Evolutionary conservation across 2,329 filamentous ascomycete species (phyloP), one percentile per base, ranked within the genome.

Genomic region (Xylaria sp.): DNA sequence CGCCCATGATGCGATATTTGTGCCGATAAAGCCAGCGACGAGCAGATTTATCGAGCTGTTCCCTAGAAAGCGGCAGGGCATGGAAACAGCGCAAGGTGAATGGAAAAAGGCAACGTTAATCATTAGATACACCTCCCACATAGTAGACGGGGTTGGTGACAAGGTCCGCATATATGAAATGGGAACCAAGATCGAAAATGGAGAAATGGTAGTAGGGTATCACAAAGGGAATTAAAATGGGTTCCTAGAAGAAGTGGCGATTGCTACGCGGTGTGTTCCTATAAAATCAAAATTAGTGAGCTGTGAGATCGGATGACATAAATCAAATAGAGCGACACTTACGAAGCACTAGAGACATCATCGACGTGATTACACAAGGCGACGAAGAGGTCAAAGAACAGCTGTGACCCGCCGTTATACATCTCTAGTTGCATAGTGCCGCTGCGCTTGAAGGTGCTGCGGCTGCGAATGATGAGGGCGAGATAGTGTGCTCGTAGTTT

Each of bases 391-490:
- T 97, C 94, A 79, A 97, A 98, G 84, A 97, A 97, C 68, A 97
- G 85, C 77, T 92, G 88, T 0, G 85, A 92, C 63, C 93, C 93
- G 33, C 94, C 94, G 70, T 89, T 89, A 80, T 92, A 92, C 94
- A 98, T 97, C 83, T 97, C 94, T 74, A 93, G 89, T 82, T 97
- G 94, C 94, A 97, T 97, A 3, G 94, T 97, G 64, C 94, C 94
- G 81, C 94, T 97, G 64, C 93, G 88, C 86, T 97, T 97, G 83
- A 98, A 97, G 1, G 93, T 97, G 78, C 89, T 88, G 73, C 94
- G 89, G 75, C 91, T 93, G 73, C 94, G 90, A 78, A 97, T 97
- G 81, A 97, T 97, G 78, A 97, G 89, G 20, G 94, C 94, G 46
- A 97, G 89, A 76, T 97, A 98, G 81, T 97, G 94, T 28, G 94